phyloP scores from a whole-genome alignment of 352 stramenopile species.

The Albugo candida region DNA sequence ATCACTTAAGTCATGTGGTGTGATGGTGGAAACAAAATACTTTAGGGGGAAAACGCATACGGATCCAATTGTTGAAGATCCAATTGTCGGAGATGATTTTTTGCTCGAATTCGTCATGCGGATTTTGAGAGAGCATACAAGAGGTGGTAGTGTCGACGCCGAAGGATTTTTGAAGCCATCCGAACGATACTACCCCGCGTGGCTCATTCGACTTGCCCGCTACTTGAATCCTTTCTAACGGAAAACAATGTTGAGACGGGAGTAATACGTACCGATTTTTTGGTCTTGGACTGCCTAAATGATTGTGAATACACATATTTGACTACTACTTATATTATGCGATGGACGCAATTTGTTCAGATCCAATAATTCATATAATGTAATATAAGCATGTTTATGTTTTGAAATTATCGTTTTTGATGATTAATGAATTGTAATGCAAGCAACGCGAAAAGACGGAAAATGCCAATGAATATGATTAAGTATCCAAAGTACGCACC shows the following conservation, averaged over 20 bases:
- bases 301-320: too few relatives aligned
- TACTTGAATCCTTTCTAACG: conserved; percentile 41
- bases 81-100: conserved; percentile 42
- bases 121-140: conserved; percentile 22
- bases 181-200: conserved; percentile 21
- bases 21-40: conserved; percentile 29
- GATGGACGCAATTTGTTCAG: too few relatives aligned
- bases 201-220: conserved; percentile 26
- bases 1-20: conserved; percentile 20
- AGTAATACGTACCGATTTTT: too few relatives aligned
- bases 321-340: too few relatives aligned
- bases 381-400: background rate
- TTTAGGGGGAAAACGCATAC: conserved; percentile 81
- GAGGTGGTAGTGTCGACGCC: conserved; percentile 15
- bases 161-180: too few relatives aligned
- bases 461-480: conserved; percentile 23
- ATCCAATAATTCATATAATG: too few relatives aligned
- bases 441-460: conserved; percentile 24
- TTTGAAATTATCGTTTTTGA: conserved; percentile 21
- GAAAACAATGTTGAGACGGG: too few relatives aligned
- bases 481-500: conserved; percentile 8
- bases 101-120: conserved; percentile 30
- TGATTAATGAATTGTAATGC: conserved; percentile 37
- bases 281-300: too few relatives aligned
- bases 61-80: conserved; percentile 83